These are phyloP conservation scores for Plenodomus tracheiphilus DNA, from an alignment of 2,329 filamentous ascomycete genomes.

Conservation along the genomic window DNA sequence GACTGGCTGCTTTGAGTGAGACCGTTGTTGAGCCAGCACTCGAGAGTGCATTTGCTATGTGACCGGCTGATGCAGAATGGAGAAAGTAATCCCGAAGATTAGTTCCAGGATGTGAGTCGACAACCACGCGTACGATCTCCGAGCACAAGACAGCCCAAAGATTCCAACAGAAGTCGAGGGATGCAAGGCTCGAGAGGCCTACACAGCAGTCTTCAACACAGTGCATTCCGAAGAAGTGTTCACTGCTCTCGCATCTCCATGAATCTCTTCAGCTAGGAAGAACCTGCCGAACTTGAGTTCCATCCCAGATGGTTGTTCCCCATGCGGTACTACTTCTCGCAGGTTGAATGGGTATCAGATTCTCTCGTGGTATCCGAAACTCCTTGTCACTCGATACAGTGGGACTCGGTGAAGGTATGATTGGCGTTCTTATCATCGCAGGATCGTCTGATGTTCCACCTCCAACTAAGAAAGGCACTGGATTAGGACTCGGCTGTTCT, in stretches of 20 bases:
- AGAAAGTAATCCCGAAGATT: too few relatives aligned
- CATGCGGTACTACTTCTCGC: slow-evolving; percentile 7
- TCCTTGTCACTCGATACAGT: slow-evolving; percentile 14
- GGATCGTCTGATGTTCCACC: slow-evolving; percentile 9
- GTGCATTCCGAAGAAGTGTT: too few relatives aligned
- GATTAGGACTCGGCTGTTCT: slow-evolving; percentile 17
- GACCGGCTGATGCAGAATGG: too few relatives aligned
- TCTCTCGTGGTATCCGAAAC: slow-evolving; percentile 18
- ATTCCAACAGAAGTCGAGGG: too few relatives aligned
- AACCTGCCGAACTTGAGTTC: slow-evolving; percentile 13
- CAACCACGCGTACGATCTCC: too few relatives aligned
- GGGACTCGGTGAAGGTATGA: slow-evolving; percentile 29
- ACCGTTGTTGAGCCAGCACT: too few relatives aligned
- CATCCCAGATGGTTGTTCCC: slow-evolving; percentile 18
- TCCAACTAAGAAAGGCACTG: slow-evolving; percentile 13
- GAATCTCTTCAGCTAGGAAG: background rate
- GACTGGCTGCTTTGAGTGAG: too few relatives aligned
- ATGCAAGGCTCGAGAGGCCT: too few relatives aligned
- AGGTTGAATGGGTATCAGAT: slow-evolving; percentile 20
- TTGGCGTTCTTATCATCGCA: slow-evolving; percentile 18
- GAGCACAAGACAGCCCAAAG: too few relatives aligned
- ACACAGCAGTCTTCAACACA: too few relatives aligned
- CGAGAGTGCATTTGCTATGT: too few relatives aligned
- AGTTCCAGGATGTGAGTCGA: too few relatives aligned
- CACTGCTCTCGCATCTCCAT: background rate